Conservation (phyloP, 176 grass and related monocot genomes). For the Carex scoparia region DNA sequence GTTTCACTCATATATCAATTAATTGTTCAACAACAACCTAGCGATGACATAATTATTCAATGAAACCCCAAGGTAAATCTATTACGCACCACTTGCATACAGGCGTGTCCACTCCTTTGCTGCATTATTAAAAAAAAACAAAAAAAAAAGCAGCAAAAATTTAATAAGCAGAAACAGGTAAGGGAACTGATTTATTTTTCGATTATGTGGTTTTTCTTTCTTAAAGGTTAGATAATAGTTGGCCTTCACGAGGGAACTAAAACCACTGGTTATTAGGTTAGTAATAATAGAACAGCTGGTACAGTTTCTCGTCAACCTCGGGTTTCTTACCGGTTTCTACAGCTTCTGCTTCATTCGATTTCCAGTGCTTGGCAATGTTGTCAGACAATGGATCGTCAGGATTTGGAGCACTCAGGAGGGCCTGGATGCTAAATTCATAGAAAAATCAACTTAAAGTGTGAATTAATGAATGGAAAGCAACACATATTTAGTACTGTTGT, state of each 20-base stretch:
- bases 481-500: not conserved
- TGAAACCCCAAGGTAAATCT: not conserved
- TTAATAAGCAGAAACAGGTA: not conserved
- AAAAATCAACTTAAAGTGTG: constrained; percentile 14
- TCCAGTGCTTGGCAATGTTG: constrained; percentile 98
- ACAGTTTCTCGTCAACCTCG: not conserved
- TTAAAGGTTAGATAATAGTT: not conserved
- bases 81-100: constrained; percentile 71
- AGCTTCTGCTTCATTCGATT: constrained; percentile 89
- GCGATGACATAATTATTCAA: constrained; percentile 14
- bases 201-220: not conserved
- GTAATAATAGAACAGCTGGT: not conserved
- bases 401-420: constrained; percentile 92
- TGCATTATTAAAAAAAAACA: constrained; percentile 37
- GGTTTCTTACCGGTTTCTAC: constrained; percentile 73
- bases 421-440: constrained; percentile 72
- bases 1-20: constrained; percentile 13
- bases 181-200: not conserved
- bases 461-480: constrained; percentile 2
- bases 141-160: not conserved
- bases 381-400: constrained; percentile 95
- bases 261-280: not conserved
- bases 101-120: constrained; percentile 95
- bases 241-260: not conserved
- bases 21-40: constrained; percentile 10